phyloP scores from a whole-genome alignment of 23 red algal genomes.

The Gracilaria gracilis region DNA sequence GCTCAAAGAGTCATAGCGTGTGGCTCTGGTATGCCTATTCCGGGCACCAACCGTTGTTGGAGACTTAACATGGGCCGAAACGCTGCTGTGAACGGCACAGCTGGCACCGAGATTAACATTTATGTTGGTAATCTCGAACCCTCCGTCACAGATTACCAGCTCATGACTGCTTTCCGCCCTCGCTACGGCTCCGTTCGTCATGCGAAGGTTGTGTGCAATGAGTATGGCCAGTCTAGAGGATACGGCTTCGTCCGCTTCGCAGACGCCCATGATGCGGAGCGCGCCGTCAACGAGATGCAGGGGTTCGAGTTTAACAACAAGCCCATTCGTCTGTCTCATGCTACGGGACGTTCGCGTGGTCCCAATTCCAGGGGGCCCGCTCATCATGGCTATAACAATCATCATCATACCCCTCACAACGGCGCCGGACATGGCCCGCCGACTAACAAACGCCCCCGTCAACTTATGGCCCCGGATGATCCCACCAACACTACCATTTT shows the following conservation, averaged over 20 bases:
- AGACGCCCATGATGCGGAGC: slow-evolving; percentile 67
- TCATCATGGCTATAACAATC: slow-evolving; percentile 40
- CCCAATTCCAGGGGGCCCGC: slow-evolving; percentile 13
- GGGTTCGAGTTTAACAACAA: slow-evolving; percentile 77
- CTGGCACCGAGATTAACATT: slow-evolving; percentile 75
- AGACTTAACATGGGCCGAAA: slow-evolving; percentile 82
- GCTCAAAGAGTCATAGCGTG: slow-evolving; percentile 63
- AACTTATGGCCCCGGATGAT: slow-evolving; percentile 72
- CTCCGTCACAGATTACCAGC: slow-evolving; percentile 76
- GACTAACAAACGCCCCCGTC: slow-evolving; percentile 72
- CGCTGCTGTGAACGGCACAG: slow-evolving; percentile 41
- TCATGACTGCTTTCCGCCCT: slow-evolving; percentile 79
- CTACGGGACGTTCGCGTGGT: slow-evolving; percentile 45
- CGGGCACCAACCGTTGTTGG: slow-evolving; percentile 82
- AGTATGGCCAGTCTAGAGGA: slow-evolving; percentile 74
- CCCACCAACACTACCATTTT: slow-evolving; percentile 76
- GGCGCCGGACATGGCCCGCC: slow-evolving; percentile 44
- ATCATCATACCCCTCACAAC: slow-evolving; percentile 1
- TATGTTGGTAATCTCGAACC: slow-evolving; percentile 87
- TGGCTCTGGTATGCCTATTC: slow-evolving; percentile 81
- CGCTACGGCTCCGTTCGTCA: slow-evolving; percentile 77
- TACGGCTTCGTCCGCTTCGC: slow-evolving; percentile 84
- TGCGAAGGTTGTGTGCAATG: slow-evolving; percentile 89
- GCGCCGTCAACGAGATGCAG: slow-evolving; percentile 78
- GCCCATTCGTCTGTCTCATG: slow-evolving; percentile 75